Percentiles rank a stretch among this genome's conserved stretches.
Evolutionary conservation across 2,329 filamentous ascomycete species (phyloP).

Genomic region (Aurifilum marmelostoma): DNA sequence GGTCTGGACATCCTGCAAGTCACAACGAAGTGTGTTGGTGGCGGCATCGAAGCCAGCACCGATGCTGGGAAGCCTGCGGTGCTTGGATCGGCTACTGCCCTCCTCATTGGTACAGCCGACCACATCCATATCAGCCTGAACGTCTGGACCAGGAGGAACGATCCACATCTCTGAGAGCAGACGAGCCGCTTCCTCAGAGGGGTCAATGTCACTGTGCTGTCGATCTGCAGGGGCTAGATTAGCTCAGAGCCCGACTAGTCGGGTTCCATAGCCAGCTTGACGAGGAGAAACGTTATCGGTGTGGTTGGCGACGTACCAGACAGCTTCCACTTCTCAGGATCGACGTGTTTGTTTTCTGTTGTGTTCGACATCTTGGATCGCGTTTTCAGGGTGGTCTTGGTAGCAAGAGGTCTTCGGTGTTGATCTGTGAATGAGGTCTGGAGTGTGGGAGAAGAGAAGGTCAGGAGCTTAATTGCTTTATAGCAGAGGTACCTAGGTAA

Average conservation of each 20-base stretch:
- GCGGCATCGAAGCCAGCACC: background rate
- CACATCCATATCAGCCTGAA: background rate
- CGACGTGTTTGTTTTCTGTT: background rate
- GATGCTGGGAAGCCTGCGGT: background rate
- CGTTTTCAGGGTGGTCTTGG: background rate
- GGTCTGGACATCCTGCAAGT: background rate
- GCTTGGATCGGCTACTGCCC: background rate
- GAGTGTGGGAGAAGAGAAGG: background rate
- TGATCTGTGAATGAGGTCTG: background rate
- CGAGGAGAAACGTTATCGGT: background rate
- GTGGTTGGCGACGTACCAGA: background rate
- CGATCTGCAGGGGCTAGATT: background rate
- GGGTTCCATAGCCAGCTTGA: background rate
- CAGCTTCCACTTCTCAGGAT: background rate
- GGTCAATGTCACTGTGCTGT: background rate
- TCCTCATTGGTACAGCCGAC: background rate
- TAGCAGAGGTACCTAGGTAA: background rate
- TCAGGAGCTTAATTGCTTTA: background rate
- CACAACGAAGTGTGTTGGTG: background rate
- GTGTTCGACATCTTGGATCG: background rate
- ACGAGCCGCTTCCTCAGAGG: background rate
- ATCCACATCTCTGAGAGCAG: background rate
- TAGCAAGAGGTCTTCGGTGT: background rate
- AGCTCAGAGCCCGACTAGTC: background rate
- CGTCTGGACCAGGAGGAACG: background rate